These are phyloP conservation scores for Solanum aculeatissimum DNA, from an alignment of 305 asterid species.

Conservation along the genomic window DNA sequence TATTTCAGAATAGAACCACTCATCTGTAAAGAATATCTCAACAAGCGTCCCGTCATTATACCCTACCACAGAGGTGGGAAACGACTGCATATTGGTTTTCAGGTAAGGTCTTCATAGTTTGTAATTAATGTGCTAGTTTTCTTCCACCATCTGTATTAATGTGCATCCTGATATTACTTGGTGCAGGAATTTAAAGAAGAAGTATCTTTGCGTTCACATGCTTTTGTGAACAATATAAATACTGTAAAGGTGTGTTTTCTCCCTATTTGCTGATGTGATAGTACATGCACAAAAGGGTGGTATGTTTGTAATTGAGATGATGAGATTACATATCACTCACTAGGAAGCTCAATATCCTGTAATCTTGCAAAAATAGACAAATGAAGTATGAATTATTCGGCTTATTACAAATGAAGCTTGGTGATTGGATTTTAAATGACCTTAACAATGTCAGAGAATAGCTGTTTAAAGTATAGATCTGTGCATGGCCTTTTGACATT, in stretches of 20 bases:
- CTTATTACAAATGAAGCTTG: background rate
- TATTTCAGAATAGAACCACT: slow-evolving; percentile 81
- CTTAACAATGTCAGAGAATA: background rate
- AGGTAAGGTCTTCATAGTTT: slow-evolving; percentile 29
- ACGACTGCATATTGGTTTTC: slow-evolving; percentile 79
- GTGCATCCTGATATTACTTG: slow-evolving; percentile 1
- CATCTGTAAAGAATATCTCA: slow-evolving; percentile 63
- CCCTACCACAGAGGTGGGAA: slow-evolving; percentile 99
- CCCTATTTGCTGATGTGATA: background rate
- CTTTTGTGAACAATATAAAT: slow-evolving; percentile 46
- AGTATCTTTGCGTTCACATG: slow-evolving; percentile 62
- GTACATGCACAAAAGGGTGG: background rate
- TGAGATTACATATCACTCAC: background rate
- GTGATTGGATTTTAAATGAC: background rate
- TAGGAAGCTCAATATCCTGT: background rate
- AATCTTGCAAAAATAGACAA: background rate
- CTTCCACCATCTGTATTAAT: slow-evolving; percentile 4
- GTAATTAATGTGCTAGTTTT: background rate
- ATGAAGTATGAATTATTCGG: background rate
- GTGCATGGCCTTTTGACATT: background rate
- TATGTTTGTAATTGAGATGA: background rate
- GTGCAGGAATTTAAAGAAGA: slow-evolving; percentile 85
- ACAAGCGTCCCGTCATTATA: slow-evolving; percentile 67
- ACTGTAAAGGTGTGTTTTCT: slow-evolving; percentile 41
- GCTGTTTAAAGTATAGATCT: background rate